Evolutionary conservation across 441 rosid genomes (phyloP).

Genomic region (Bocquillonia castaneifolia): DNA sequence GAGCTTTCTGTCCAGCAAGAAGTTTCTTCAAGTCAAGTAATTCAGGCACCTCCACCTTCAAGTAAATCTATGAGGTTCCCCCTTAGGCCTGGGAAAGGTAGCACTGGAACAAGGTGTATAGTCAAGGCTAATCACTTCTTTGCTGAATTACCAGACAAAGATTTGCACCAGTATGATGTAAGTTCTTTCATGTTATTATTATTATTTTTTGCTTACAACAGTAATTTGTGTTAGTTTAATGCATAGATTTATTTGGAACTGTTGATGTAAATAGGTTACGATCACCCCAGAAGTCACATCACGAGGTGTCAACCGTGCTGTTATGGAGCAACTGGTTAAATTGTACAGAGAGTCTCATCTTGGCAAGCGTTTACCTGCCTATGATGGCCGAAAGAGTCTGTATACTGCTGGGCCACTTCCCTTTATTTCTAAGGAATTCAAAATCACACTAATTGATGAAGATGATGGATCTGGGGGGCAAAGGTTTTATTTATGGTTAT

Average conservation of each 20-base stretch:
- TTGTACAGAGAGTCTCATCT: constrained; percentile 63
- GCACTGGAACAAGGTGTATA: constrained; percentile 51
- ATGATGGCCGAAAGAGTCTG: constrained; percentile 91
- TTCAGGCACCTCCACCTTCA: constrained; percentile 57
- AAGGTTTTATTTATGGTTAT: constrained; percentile 37
- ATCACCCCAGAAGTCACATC: constrained; percentile 81
- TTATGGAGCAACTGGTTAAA: constrained; percentile 62
- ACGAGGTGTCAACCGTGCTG: constrained; percentile 84
- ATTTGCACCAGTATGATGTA: constrained; percentile 94
- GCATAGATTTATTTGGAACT: neutral
- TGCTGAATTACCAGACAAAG: constrained; percentile 87
- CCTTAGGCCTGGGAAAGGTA: constrained; percentile 78
- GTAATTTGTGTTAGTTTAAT: neutral
- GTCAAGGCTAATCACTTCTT: constrained; percentile 95
- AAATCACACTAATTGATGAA: constrained; percentile 64
- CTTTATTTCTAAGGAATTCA: constrained; percentile 66
- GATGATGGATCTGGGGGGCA: constrained; percentile 85
- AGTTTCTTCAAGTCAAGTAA: constrained; percentile 42
- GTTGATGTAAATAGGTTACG: constrained; percentile 50
- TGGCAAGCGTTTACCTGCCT: constrained; percentile 84
- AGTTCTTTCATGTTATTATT: too few relatives aligned
- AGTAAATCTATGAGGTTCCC: constrained; percentile 83
- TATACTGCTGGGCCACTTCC: constrained; percentile 94
- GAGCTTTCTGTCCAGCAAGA: constrained; percentile 53
- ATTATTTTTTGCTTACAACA: neutral